Conservation (phyloP, 352 stramenopile genomes). For the Pythium coloratum region DNA sequence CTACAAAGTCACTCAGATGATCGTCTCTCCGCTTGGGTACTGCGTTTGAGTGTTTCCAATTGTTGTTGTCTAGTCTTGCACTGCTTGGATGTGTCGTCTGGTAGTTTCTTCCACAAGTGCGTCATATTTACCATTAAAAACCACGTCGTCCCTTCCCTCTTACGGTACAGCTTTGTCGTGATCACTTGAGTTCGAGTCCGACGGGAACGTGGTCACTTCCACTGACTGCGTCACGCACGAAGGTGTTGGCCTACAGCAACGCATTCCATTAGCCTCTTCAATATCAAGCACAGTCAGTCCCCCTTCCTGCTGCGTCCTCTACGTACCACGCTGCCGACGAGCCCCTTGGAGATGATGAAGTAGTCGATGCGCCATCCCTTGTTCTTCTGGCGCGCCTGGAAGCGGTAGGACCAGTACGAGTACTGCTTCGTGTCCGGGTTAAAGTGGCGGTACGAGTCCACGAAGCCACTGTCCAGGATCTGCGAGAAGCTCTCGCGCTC, state of each 20-base stretch:
- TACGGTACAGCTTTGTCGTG: not conserved
- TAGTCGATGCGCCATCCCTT: conserved; percentile 89
- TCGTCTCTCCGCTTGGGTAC: not conserved
- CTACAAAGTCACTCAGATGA: not conserved
- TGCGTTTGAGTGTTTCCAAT: not conserved
- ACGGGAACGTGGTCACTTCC: conserved; percentile 84
- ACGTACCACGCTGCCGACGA: conserved; percentile 63
- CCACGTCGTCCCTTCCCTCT: not conserved
- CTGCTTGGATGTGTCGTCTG: too few species aligned
- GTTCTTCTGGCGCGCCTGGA: conserved; percentile 77
- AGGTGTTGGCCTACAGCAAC: conserved; percentile 34
- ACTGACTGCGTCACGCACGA: conserved; percentile 58
- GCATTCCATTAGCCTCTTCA: not conserved
- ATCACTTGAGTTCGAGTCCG: conserved; percentile 51
- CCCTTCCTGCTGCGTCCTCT: not conserved
- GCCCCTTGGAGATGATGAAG: conserved; percentile 67
- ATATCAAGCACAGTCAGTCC: conserved; percentile 6
- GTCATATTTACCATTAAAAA: conserved; percentile 3
- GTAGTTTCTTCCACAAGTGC: not conserved
- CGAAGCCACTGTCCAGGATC: conserved; percentile 63
- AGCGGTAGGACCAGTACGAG: conserved; percentile 83
- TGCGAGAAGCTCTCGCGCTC: conserved; percentile 73
- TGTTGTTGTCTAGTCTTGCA: too few species aligned
- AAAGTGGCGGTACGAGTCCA: conserved; percentile 73
- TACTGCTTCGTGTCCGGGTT: conserved; percentile 66